Evolutionary conservation across 192 early-diverging fungal genomes (phyloP), one percentile per base, ranked within the genome.

Genomic region (Umbelopsis isabellina): DNA sequence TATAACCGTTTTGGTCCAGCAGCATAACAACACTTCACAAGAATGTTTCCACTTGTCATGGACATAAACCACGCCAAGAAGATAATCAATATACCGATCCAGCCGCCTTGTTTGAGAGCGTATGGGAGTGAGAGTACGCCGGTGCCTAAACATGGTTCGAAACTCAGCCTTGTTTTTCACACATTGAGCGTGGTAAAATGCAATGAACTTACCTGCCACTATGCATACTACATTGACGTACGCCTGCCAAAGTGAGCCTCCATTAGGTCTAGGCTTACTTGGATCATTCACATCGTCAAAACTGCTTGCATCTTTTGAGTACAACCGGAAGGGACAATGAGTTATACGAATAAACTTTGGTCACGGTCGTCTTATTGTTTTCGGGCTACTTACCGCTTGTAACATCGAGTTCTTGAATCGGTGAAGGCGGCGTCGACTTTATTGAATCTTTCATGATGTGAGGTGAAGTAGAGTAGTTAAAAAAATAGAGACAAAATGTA

Each of bases 1-100:
- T 75, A 76, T 45, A 88, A 69, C 10, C 85, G 87, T 44, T 65
- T 80, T 13, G 66, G 58, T 18, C 84, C 84, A 49, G 69, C 66
- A 45, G 61, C 23, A 65, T 74, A 74, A n/a, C 69, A 47, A 69
- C 73, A 74, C 18, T 61, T 46, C 15, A 74, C 64, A 21, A 74
- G 49, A 49, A 74, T 58, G 1, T 49, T 44, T 49, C 73, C 73
- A 52, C 30, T 73, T 47, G 66, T 65, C 50, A 55, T 68, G n/a
- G 72, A 73, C n/a, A 55, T 53, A 46, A 75, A 70, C 72, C 72
- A 73, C n/a, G 50, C 52, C 45, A 73, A 52, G 46, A 45, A 51
- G 23, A 73, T 49, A 61, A 73, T 73, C 25, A 73, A 53, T 15
- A 73, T 50, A 72, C 75, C 75, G 33, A 77, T 77, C 75, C 75